These are phyloP conservation scores for Apocynum venetum DNA, from an alignment of 257 asterid genomes.

Conservation along the genomic window DNA sequence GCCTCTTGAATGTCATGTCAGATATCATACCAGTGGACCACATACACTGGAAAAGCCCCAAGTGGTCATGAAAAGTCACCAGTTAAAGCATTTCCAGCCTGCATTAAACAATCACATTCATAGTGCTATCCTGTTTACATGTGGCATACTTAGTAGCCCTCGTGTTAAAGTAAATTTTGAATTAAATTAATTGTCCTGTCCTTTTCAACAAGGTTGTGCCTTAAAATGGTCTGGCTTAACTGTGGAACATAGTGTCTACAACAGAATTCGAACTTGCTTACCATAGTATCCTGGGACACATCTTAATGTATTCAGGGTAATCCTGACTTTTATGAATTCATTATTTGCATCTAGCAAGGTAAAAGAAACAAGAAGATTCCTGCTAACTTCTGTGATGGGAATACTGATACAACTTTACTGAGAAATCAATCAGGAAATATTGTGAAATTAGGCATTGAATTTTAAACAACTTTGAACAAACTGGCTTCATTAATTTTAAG, in stretches of 20 bases:
- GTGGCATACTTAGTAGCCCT: neutral
- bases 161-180: too few relatives aligned
- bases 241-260: slow-evolving; percentile 97
- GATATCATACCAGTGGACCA: slow-evolving; percentile 94
- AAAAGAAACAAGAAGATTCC: neutral
- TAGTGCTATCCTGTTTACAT: neutral
- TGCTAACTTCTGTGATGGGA: neutral
- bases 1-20: slow-evolving; percentile 78
- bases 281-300: too few relatives aligned
- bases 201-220: slow-evolving; percentile 50
- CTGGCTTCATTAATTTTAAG: too few relatives aligned
- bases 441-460: too few relatives aligned
- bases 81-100: slow-evolving; percentile 93
- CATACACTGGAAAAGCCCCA: slow-evolving; percentile 77
- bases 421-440: too few relatives aligned
- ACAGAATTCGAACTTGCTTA: slow-evolving; percentile 3
- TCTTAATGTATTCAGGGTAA: too few relatives aligned
- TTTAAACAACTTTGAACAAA: too few relatives aligned
- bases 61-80: slow-evolving; percentile 78
- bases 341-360: neutral
- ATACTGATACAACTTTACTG: neutral
- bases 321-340: neutral
- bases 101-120: slow-evolving; percentile 17
- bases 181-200: slow-evolving; percentile 54
- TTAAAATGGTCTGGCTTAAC: slow-evolving; percentile 79